Percentiles rank a stretch among this genome's conserved stretches.
Evolutionary conservation across 2,329 filamentous ascomycete species (phyloP).

Genomic region (Fusarium sp.): DNA sequence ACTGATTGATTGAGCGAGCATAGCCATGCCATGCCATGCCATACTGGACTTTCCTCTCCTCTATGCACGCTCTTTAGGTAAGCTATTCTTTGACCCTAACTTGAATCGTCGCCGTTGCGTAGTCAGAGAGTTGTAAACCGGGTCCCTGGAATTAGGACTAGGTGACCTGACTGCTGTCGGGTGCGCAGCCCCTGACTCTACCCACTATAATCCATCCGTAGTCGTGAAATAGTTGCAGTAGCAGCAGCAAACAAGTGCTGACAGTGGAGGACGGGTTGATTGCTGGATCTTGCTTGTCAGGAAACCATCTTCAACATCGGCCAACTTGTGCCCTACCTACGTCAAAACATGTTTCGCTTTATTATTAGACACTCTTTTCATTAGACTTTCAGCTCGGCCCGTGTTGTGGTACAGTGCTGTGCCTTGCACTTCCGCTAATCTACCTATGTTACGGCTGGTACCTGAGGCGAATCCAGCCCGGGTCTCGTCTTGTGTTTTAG

Average conservation of each 20-base stretch:
- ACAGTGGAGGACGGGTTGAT: background rate
- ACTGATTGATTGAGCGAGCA: background rate
- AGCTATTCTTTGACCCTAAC: slow-evolving; percentile 28
- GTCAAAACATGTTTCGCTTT: background rate
- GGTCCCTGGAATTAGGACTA: slow-evolving; percentile 30
- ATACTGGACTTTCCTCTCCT: background rate
- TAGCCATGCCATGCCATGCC: background rate
- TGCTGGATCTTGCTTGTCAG: background rate
- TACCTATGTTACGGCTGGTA: slow-evolving; percentile 9
- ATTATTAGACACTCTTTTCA: background rate
- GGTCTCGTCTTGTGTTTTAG: slow-evolving; percentile 1
- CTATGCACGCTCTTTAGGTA: slow-evolving; percentile 19
- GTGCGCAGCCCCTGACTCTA: background rate
- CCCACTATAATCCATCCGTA: background rate
- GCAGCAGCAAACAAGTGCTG: background rate
- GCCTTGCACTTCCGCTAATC: slow-evolving; percentile 18
- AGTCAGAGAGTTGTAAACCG: slow-evolving; percentile 15
- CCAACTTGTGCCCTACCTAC: background rate
- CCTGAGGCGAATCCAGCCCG: slow-evolving; percentile 12
- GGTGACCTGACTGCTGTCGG: background rate
- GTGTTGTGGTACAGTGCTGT: background rate
- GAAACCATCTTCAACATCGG: background rate
- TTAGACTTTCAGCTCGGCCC: slow-evolving; percentile 2
- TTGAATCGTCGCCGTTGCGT: background rate
- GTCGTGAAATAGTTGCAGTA: background rate